Evolutionary conservation across 768 basidiomycete species (phyloP).

Genomic region (Naganishia kalamii): DNA sequence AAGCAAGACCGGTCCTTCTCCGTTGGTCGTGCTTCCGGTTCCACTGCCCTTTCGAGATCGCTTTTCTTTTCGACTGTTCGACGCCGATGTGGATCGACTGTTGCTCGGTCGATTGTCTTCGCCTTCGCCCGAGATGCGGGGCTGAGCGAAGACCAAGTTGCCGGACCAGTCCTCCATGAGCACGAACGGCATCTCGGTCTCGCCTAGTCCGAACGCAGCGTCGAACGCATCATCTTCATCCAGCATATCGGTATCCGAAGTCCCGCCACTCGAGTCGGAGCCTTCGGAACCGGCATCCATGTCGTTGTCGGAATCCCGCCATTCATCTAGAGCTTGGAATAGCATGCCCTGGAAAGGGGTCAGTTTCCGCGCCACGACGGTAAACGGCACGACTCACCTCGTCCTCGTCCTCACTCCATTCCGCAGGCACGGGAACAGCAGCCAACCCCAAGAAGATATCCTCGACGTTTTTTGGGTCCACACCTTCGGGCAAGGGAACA

Average conservation of each 20-base stretch:
- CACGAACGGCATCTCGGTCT: constrained; percentile 19
- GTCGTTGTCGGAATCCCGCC: constrained; percentile 9
- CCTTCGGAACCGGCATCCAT: constrained; percentile 15
- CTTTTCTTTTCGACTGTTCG: constrained; percentile 12
- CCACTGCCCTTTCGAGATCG: constrained; percentile 16
- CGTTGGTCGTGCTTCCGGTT: constrained; percentile 21
- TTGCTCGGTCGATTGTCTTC: constrained; percentile 13
- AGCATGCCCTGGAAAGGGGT: constrained; percentile 18
- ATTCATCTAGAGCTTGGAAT: constrained; percentile 23
- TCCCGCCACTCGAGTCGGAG: constrained; percentile 1
- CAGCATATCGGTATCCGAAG: constrained; percentile 15
- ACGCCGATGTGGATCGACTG: constrained; percentile 13
- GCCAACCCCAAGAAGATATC: constrained; percentile 20
- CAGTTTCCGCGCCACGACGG: background rate
- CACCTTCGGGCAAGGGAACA: constrained; percentile 21
- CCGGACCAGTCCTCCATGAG: constrained; percentile 28
- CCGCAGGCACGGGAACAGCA: constrained; percentile 1
- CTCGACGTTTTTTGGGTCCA: constrained; percentile 25
- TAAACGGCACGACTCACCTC: constrained; percentile 6
- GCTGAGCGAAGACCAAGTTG: constrained; percentile 26
- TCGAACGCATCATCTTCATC: constrained; percentile 22
- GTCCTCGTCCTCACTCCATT: constrained; percentile 24
- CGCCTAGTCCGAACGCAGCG: constrained; percentile 18
- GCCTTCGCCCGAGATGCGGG: constrained; percentile 3
- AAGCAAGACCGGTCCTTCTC: constrained; percentile 21